phyloP scores from a whole-genome alignment of 129 eudicot species.

The Lactuca sativa region DNA sequence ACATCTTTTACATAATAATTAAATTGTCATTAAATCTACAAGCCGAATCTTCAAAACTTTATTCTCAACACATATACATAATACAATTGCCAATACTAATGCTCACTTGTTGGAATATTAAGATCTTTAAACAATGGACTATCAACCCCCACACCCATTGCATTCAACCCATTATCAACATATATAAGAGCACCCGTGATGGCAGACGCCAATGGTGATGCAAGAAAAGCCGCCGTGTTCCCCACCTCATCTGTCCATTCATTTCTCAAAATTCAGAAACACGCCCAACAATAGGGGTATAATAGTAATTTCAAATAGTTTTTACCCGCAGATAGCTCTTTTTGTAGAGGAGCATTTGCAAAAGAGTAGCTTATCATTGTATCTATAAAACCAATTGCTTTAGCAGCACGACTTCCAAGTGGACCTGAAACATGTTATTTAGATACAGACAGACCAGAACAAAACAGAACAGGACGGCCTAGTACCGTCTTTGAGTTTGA shows the following conservation, averaged over 20 bases:
- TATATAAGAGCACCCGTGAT: slow-evolving; percentile 87
- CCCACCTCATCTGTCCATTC: slow-evolving; percentile 82
- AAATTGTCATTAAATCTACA: slow-evolving; percentile 21
- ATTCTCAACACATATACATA: slow-evolving; percentile 31
- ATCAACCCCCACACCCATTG: slow-evolving; percentile 94
- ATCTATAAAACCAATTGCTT: slow-evolving; percentile 89
- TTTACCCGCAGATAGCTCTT: slow-evolving; percentile 74
- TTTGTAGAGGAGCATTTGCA: slow-evolving; percentile 82
- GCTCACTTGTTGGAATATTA: slow-evolving; percentile 57
- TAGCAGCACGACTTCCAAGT: slow-evolving; percentile 92
- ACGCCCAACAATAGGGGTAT: neutral
- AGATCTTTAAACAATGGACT: slow-evolving; percentile 80
- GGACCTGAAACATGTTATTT: slow-evolving; percentile 49
- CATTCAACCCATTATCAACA: slow-evolving; percentile 89
- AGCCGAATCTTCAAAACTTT: slow-evolving; percentile 32
- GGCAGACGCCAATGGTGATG: slow-evolving; percentile 95
- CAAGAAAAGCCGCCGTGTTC: slow-evolving; percentile 87
- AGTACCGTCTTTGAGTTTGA: no score
- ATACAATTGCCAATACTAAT: slow-evolving; percentile 15
- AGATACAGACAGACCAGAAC: no score
- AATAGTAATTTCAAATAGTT: neutral
- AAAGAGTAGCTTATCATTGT: slow-evolving; percentile 88
- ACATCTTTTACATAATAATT: slow-evolving; percentile 1
- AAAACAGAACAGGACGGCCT: no score
- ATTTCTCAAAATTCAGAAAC: slow-evolving; percentile 24